Evolutionary conservation across 305 asterid species (phyloP).

Genomic region (Coffea humblotiana): DNA sequence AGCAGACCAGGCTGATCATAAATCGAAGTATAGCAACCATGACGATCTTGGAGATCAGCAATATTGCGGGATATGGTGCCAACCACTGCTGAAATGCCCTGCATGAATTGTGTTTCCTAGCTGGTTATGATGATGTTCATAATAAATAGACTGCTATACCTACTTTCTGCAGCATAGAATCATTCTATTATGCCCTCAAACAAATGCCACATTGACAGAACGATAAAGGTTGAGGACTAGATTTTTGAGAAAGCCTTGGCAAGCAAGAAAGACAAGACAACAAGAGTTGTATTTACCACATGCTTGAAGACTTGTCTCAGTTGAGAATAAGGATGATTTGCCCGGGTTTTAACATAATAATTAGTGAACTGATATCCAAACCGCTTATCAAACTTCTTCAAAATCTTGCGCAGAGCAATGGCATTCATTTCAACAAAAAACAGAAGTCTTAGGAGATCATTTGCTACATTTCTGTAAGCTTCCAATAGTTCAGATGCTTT

Average conservation of each 20-base stretch:
- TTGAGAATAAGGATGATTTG: constrained; percentile 87
- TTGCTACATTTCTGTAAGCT: constrained; percentile 59
- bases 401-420: constrained; percentile 68
- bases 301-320: constrained; percentile 78
- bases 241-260: not conserved
- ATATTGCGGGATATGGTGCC: constrained; percentile 76
- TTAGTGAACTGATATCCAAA: constrained; percentile 73
- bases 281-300: constrained; percentile 47
- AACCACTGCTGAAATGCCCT: constrained; percentile 77
- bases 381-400: constrained; percentile 82
- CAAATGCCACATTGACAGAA: not conserved
- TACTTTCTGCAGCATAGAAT: not conserved
- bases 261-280: not conserved
- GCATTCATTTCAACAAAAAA: constrained; percentile 69
- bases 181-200: not conserved
- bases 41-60: constrained; percentile 55
- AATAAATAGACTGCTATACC: no score
- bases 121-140: not conserved
- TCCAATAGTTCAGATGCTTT: constrained; percentile 46
- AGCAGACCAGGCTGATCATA: constrained; percentile 61
- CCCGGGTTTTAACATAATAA: constrained; percentile 81
- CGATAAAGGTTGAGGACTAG: not conserved
- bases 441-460: constrained; percentile 58
- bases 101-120: constrained; percentile 24
- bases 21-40: constrained; percentile 48